phyloP scores from a whole-genome alignment of 139 green algal genomes.

The Gonium pectorale region DNA sequence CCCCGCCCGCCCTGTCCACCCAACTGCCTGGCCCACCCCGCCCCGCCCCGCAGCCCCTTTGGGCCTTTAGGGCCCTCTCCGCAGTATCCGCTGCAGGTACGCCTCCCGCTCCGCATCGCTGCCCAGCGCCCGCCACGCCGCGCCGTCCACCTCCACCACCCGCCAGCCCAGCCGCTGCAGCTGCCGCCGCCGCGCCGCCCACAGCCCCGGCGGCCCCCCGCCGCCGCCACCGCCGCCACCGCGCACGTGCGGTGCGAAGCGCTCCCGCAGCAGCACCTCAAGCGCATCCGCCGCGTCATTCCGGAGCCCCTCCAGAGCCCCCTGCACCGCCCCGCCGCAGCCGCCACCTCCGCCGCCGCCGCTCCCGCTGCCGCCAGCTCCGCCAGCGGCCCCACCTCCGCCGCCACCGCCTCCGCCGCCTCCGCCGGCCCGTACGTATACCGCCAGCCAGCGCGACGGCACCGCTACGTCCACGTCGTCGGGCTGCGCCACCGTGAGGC shows the following conservation, averaged over 20 bases:
- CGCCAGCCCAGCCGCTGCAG: slow-evolving; percentile 34
- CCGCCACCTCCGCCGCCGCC: not conserved
- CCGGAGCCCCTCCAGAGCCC: not conserved
- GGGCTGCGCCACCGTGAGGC: slow-evolving; percentile 24
- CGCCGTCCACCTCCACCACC: slow-evolving; percentile 24
- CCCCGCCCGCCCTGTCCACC: too few species aligned
- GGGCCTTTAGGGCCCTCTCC: too few species aligned
- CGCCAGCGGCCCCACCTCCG: not conserved
- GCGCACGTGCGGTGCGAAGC: slow-evolving; percentile 23
- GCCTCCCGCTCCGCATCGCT: slow-evolving; percentile 13
- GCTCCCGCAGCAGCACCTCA: slow-evolving; percentile 13
- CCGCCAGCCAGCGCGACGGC: slow-evolving; percentile 30
- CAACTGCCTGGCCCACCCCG: too few species aligned
- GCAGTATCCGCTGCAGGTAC: not conserved
- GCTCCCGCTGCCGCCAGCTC: not conserved
- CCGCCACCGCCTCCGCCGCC: not conserved
- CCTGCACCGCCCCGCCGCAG: not conserved
- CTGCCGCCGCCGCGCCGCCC: slow-evolving; percentile 15
- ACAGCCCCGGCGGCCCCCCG: not conserved
- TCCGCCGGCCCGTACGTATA: slow-evolving; percentile 4
- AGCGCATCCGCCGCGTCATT: not conserved
- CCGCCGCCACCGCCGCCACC: not conserved
- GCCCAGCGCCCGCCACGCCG: not conserved
- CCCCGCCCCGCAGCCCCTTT: too few species aligned
- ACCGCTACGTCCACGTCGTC: slow-evolving; percentile 30